Evolutionary conservation across 805 yeast species (phyloP).

Genomic region (Sungouiella thailandica): DNA sequence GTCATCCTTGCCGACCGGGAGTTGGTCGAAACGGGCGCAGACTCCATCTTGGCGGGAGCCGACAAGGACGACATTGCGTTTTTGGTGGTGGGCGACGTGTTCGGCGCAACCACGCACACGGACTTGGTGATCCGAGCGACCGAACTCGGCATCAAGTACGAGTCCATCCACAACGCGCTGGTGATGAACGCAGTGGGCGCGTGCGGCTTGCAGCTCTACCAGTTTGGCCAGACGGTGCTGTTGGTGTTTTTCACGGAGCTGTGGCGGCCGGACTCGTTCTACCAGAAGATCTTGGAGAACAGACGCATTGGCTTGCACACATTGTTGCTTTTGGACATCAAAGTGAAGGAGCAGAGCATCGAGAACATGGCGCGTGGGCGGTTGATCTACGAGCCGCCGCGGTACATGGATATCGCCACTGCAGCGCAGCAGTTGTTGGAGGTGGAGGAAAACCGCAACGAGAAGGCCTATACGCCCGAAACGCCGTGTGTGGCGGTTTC

Average conservation of each 20-base stretch:
- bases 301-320: conserved; percentile 90
- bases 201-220: conserved; percentile 91
- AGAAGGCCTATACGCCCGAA: conserved; percentile 73
- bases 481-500: conserved; percentile 95
- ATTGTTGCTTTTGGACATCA: conserved; percentile 79
- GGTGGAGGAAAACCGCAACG: conserved; percentile 72
- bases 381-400: conserved; percentile 90
- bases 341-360: conserved; percentile 93
- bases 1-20: conserved; percentile 92
- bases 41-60: conserved; percentile 72
- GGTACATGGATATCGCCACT: conserved; percentile 89
- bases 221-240: conserved; percentile 96
- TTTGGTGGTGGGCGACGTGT: conserved; percentile 94
- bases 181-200: conserved; percentile 99
- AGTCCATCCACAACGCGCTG: conserved; percentile 89
- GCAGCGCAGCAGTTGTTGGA: conserved; percentile 87
- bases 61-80: conserved; percentile 83
- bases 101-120: conserved; percentile 97
- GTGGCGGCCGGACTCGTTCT: conserved; percentile 97
- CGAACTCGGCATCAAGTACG: conserved; percentile 72
- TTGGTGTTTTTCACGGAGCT: conserved; percentile 90
- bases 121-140: conserved; percentile 90
- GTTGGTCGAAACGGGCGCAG: conserved; percentile 86
- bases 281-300: conserved; percentile 83
- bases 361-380: conserved; percentile 93